phyloP scores from a whole-genome alignment of 129 eudicot genomes.

The Silybum marianum region DNA sequence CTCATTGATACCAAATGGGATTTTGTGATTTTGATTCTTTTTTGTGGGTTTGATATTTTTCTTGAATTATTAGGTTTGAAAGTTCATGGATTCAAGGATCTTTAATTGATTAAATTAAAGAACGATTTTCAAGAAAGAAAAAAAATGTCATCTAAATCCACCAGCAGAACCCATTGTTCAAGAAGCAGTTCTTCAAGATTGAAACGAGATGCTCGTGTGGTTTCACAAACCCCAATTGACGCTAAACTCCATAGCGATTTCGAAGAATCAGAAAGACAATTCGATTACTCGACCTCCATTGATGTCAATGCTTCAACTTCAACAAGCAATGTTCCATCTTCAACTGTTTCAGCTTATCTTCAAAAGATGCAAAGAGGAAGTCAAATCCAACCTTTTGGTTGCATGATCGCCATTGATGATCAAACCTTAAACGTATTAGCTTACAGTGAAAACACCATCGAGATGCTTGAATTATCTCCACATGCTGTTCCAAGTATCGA shows the following conservation, averaged over 20 bases:
- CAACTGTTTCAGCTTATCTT: slow-evolving; percentile 67
- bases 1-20: slow-evolving; percentile 16
- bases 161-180: slow-evolving; percentile 48
- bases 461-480: slow-evolving; percentile 76
- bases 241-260: slow-evolving; percentile 76
- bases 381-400: slow-evolving; percentile 78
- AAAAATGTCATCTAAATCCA: slow-evolving; percentile 71
- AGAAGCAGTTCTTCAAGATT: slow-evolving; percentile 59
- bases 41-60: neutral
- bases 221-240: slow-evolving; percentile 69
- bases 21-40: neutral
- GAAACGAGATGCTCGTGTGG: slow-evolving; percentile 55
- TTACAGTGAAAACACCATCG: slow-evolving; percentile 75
- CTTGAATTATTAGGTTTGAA: slow-evolving; percentile 24
- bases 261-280: slow-evolving; percentile 55
- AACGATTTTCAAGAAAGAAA: neutral
- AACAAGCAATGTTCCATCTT: slow-evolving; percentile 63
- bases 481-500: slow-evolving; percentile 83
- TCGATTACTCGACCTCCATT: slow-evolving; percentile 69
- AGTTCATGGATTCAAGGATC: slow-evolving; percentile 23
- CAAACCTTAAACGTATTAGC: slow-evolving; percentile 57
- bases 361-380: slow-evolving; percentile 79
- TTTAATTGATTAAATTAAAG: neutral
- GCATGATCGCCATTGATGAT: slow-evolving; percentile 70
- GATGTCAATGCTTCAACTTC: slow-evolving; percentile 57